phyloP scores from a whole-genome alignment of 192 early-diverging fungal genomes.

The Coemansia sp. region DNA sequence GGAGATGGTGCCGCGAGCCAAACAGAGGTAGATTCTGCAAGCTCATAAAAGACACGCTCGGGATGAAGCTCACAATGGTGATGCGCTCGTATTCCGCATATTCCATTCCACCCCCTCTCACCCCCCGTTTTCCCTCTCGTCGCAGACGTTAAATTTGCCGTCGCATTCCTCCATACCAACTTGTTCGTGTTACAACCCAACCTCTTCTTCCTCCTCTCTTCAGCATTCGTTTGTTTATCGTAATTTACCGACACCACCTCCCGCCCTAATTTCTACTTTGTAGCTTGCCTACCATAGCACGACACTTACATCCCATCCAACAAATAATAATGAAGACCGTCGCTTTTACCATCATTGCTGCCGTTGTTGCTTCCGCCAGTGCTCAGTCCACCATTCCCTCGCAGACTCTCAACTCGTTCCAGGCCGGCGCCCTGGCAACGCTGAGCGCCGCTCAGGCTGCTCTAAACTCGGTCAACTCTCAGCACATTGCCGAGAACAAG shows the following conservation, averaged over 20 bases:
- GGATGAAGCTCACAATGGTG: not conserved
- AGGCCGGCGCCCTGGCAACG: conserved; percentile 39
- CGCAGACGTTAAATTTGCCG: conserved; percentile 6
- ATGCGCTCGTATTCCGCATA: not conserved
- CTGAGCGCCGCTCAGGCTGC: conserved; percentile 45
- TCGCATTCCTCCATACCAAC: not conserved
- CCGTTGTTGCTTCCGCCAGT: conserved; percentile 11
- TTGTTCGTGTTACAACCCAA: not conserved
- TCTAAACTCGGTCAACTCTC: conserved; percentile 37
- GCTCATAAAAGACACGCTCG: conserved; percentile 10
- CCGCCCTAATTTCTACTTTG: not conserved
- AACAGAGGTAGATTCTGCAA: not conserved
- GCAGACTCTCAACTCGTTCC: conserved; percentile 41
- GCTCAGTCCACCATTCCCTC: conserved; percentile 18
- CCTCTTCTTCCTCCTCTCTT: not conserved
- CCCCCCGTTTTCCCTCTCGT: not conserved
- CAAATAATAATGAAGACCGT: conserved; percentile 31
- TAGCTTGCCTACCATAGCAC: not conserved
- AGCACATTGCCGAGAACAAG: conserved; percentile 32
- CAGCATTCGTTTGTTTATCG: not conserved
- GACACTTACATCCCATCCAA: not conserved
- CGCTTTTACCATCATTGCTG: conserved; percentile 20
- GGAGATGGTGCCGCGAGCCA: not conserved
- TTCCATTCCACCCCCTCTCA: not conserved
- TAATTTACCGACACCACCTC: not conserved